Evolutionary conservation across 2,329 filamentous ascomycete genomes (phyloP).

Genomic region (Fusarium coicis): DNA sequence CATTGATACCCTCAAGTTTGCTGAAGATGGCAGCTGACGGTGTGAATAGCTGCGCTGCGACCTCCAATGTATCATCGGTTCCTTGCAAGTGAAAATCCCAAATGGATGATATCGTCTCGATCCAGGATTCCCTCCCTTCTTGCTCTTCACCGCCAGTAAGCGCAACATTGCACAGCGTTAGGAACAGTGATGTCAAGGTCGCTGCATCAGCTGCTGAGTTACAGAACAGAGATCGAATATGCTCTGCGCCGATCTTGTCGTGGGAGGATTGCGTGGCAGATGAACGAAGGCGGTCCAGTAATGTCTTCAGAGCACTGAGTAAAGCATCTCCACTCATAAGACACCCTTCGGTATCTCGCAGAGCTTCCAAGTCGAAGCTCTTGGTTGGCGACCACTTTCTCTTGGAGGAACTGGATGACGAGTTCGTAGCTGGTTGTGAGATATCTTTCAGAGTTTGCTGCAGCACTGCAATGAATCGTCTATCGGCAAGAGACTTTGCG

Average conservation of each 20-base stretch:
- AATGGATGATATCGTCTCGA: conserved; percentile 56
- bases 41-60: conserved; percentile 59
- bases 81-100: conserved; percentile 67
- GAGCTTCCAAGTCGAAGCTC: conserved; percentile 52
- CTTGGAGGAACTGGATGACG: conserved; percentile 50
- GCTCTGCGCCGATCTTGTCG: conserved; percentile 65
- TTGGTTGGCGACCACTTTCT: conserved; percentile 57
- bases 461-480: conserved; percentile 73
- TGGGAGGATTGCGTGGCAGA: conserved; percentile 51
- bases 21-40: conserved; percentile 53
- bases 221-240: conserved; percentile 67
- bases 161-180: conserved; percentile 57
- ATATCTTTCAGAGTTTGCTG: conserved; percentile 73
- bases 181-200: conserved; percentile 56
- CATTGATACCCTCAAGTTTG: conserved; percentile 50
- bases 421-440: conserved; percentile 48
- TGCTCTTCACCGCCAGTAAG: conserved; percentile 48
- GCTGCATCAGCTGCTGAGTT: conserved; percentile 60
- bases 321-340: conserved; percentile 60
- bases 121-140: conserved; percentile 58
- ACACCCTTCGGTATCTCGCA: conserved; percentile 55
- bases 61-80: conserved; percentile 58
- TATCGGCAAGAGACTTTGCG: conserved; percentile 76
- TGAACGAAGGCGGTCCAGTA: conserved; percentile 59
- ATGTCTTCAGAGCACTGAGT: conserved; percentile 57